These are phyloP conservation scores for Carnegiea gigantea DNA, from an alignment of 179 eudicot species.

Conservation along the genomic window DNA sequence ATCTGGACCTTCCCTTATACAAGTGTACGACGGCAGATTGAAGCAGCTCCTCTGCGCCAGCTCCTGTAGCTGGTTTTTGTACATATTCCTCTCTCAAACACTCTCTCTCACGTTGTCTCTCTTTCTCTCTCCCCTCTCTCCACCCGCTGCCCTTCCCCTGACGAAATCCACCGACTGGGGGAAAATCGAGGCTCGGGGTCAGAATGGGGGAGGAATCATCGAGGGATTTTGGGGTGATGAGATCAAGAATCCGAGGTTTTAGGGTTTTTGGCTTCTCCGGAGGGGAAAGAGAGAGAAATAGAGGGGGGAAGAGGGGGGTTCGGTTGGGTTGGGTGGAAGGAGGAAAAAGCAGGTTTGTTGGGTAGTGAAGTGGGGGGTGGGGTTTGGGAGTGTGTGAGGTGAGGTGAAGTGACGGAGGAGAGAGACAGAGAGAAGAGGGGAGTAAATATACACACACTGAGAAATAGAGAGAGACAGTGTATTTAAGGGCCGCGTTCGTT, in stretches of 20 bases:
- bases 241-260: conserved; percentile 10
- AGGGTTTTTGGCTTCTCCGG: conserved; percentile 1
- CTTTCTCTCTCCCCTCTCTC: not conserved
- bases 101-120: not conserved
- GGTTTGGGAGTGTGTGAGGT: conserved; percentile 4
- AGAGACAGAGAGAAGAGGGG: not conserved
- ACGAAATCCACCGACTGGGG: not conserved
- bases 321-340: conserved; percentile 23
- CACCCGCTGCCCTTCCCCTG: not conserved
- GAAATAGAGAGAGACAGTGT: not conserved
- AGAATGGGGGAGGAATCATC: conserved; percentile 3
- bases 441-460: not conserved
- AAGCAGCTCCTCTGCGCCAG: conserved; percentile 56
- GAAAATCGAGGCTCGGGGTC: not conserved
- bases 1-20: conserved; percentile 51
- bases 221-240: not conserved
- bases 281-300: not conserved
- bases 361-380: conserved; percentile 28
- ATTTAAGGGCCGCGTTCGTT: not conserved
- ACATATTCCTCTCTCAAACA: conserved; percentile 23
- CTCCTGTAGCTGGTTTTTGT: conserved; percentile 54
- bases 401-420: not conserved
- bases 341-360: conserved; percentile 22
- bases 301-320: no score
- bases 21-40: conserved; percentile 44